Evolutionary conservation across 768 basidiomycete species (phyloP).

Genomic region (Xanthoconium stramineum): DNA sequence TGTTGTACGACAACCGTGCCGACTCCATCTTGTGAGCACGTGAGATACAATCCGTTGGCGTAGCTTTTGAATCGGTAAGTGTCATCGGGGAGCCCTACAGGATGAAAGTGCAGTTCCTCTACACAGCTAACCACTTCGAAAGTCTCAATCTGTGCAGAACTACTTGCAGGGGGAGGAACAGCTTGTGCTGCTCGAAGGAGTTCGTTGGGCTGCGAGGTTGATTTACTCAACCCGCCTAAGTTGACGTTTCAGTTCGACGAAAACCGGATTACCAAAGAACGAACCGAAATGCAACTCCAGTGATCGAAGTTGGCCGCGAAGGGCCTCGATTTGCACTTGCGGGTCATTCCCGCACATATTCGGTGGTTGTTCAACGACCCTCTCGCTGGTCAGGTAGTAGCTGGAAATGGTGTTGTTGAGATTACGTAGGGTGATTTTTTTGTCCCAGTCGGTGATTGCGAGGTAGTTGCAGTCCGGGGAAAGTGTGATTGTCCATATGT

Average conservation of each 20-base stretch:
- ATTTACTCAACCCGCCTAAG: background rate
- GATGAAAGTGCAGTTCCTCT: background rate
- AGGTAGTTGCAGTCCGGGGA: conserved; percentile 1
- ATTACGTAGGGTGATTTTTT: background rate
- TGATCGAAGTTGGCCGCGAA: background rate
- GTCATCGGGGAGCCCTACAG: background rate
- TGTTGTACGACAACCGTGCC: background rate
- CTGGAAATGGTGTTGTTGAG: background rate
- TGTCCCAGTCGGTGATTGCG: background rate
- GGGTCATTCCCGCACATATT: background rate
- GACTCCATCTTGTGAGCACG: background rate
- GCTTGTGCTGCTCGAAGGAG: background rate
- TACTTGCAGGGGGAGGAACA: background rate
- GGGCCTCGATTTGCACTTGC: background rate
- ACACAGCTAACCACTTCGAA: background rate
- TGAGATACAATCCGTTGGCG: background rate
- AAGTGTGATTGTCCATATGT: conserved; percentile 3
- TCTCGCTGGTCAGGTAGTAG: background rate
- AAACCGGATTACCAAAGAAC: background rate
- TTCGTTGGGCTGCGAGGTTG: background rate
- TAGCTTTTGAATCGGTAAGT: conserved; percentile 2
- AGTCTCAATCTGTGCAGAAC: background rate
- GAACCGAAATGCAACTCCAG: background rate
- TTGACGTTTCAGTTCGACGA: background rate
- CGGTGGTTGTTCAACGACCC: background rate